Conservation (phyloP, 2,329 filamentous ascomycete species). For the Calycina herbarum region DNA sequence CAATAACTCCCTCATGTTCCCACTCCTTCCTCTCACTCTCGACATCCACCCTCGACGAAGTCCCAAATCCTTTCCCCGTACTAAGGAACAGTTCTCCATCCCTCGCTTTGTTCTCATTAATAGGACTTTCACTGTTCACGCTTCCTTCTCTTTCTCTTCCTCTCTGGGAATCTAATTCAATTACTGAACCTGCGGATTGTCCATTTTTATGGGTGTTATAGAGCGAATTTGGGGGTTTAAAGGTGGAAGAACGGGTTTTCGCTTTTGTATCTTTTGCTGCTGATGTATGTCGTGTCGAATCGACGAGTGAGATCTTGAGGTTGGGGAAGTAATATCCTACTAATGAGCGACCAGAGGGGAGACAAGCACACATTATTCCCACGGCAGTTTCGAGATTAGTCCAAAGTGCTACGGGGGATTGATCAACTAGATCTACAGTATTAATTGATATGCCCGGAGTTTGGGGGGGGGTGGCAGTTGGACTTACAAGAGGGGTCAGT, state of each 20-base stretch:
- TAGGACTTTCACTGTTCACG: background rate
- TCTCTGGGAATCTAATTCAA: background rate
- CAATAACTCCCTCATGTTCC: background rate
- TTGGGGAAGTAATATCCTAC: conserved; percentile 5
- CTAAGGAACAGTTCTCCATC: background rate
- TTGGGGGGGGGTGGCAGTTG: no score
- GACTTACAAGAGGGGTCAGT: conserved; percentile 18
- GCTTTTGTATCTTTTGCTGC: background rate
- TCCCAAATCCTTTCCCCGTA: background rate
- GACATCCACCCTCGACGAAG: background rate
- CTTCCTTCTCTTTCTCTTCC: background rate
- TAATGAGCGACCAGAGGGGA: conserved; percentile 5
- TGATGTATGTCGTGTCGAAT: background rate
- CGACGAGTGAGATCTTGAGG: background rate
- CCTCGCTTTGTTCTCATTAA: background rate
- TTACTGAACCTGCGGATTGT: background rate
- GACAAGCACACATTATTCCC: conserved; percentile 7
- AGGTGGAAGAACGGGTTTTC: background rate
- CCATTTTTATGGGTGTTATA: background rate
- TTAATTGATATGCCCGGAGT: background rate
- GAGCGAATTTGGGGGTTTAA: background rate
- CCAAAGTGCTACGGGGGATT: conserved; percentile 5
- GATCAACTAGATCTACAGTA: background rate
- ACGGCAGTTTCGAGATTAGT: background rate
- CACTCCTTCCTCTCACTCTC: background rate